Conservation (phyloP, 495 filamentous ascomycete species). For the Amniculicola lignicola region DNA sequence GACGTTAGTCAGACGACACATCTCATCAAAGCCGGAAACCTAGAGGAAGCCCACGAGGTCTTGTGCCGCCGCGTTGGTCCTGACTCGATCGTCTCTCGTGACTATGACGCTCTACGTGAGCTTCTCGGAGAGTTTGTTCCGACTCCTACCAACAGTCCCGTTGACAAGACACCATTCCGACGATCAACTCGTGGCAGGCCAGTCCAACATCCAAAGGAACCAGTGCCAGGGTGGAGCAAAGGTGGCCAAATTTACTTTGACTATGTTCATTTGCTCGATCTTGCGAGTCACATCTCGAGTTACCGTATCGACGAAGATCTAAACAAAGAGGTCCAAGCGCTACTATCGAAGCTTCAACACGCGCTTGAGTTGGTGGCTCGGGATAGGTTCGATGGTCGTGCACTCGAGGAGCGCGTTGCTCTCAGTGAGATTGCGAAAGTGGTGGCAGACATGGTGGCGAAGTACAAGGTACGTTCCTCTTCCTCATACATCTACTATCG, state of each 20-base stretch:
- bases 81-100: conserved; percentile 69
- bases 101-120: conserved; percentile 61
- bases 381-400: conserved; percentile 54
- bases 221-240: conserved; percentile 60
- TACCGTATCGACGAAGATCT: conserved; percentile 37
- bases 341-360: conserved; percentile 62
- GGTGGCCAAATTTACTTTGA: conserved; percentile 82
- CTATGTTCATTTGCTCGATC: conserved; percentile 62
- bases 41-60: conserved; percentile 77
- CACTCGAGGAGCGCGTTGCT: conserved; percentile 77
- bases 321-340: conserved; percentile 49
- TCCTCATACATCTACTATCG: neutral
- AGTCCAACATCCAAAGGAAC: conserved; percentile 29
- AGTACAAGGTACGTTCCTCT: conserved; percentile 55
- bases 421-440: conserved; percentile 64
- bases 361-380: conserved; percentile 55
- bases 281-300: conserved; percentile 30
- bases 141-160: conserved; percentile 15
- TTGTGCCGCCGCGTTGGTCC: conserved; percentile 77
- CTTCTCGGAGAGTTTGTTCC: conserved; percentile 63
- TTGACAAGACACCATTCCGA: neutral
- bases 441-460: conserved; percentile 60
- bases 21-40: conserved; percentile 70
- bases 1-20: conserved; percentile 65
- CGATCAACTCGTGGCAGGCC: neutral